Percentiles rank a stretch among this genome's conserved stretches.
phyloP scores from a whole-genome alignment of 257 asterid species.

The Cinchona pubescens region DNA sequence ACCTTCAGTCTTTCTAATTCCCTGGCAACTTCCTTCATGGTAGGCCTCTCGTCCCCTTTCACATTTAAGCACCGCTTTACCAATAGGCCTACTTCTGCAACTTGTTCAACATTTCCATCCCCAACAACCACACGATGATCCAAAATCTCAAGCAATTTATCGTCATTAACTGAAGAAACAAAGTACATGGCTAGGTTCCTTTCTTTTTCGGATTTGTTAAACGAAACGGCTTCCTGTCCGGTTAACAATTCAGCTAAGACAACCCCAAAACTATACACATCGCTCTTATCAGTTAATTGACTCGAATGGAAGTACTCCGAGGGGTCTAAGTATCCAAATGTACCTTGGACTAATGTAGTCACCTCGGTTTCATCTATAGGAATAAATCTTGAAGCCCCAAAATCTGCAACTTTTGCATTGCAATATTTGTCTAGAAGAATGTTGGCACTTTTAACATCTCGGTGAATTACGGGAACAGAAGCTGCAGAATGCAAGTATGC shows the following conservation, averaged over 20 bases:
- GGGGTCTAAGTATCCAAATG: conserved; percentile 19
- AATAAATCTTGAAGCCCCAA: conserved; percentile 11
- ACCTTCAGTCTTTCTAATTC: not conserved
- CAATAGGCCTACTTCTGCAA: not conserved
- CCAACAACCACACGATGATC: too few species aligned
- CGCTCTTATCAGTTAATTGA: conserved; percentile 9
- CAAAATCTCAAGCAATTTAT: too few species aligned
- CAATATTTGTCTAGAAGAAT: conserved; percentile 15
- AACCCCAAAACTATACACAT: conserved; percentile 20
- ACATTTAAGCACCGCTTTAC: not conserved
- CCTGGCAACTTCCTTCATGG: not conserved
- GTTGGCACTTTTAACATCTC: conserved; percentile 15
- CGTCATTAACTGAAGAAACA: too few species aligned
- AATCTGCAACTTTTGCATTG: conserved; percentile 9
- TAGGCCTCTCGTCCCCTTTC: not conserved
- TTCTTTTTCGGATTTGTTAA: too few species aligned
- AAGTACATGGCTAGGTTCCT: too few species aligned
- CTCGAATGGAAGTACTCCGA: conserved; percentile 6
- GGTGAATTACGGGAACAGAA: conserved; percentile 13
- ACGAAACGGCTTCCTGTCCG: not conserved
- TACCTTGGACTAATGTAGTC: conserved; percentile 11
- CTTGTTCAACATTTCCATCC: not conserved
- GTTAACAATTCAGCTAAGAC: conserved; percentile 13
- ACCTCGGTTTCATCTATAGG: conserved; percentile 6
- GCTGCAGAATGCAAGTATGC: conserved; percentile 16